Evolutionary conservation across 495 filamentous ascomycete genomes (phyloP), one percentile per base, ranked within the genome.

Genomic region (Bryoglossum gracile): DNA sequence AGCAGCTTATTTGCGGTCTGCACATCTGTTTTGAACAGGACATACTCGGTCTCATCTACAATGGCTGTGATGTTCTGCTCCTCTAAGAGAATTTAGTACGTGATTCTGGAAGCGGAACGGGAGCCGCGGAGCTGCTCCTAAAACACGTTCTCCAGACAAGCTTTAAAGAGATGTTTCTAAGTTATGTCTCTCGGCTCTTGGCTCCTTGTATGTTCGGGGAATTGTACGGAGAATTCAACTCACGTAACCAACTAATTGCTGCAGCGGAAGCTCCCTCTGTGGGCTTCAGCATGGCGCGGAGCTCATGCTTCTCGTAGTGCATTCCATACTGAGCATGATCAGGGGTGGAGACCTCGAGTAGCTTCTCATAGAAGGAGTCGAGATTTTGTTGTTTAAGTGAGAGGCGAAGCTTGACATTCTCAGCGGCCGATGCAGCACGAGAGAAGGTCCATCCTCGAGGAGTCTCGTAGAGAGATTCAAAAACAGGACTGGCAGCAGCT

Each of bases 311-410:
- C 38, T 68, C 73, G 67, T 83, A 70, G 47, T 82, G 73, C 42
- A 71, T 59, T 9, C 81, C 78, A 62, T 83, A 84, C 13, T 53
- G 65, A 0, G 65, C 55, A 48, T 79, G 69, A 5, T 64, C 68
- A 17, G 78, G 81, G 8, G 75, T 77, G 4, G 75, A 77, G 18
- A 84, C 64, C 3, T 76, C 71, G 24, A 76, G 58, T 11, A 81
- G 65, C 23, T 62, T 71, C 50, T 78, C 65, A 48, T 83, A 75
- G 35, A 83, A 74, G 14, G 68, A 60, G 14, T 57, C 65, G 19
- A 67, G 58, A 34, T 72, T 74, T 19, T 69, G 60, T 49, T 76
- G 68, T 22, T 60, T 55, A 14, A 77, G 42, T 0, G 71, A 68
- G 16, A 78, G 56, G 6, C 64, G 67, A 30, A 79, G 71, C 16